A percentile compares a stretch with the other conserved stretches of the same genome.
Evolutionary conservation across 768 basidiomycete genomes (phyloP).

Genomic region (Mycena filopes): DNA sequence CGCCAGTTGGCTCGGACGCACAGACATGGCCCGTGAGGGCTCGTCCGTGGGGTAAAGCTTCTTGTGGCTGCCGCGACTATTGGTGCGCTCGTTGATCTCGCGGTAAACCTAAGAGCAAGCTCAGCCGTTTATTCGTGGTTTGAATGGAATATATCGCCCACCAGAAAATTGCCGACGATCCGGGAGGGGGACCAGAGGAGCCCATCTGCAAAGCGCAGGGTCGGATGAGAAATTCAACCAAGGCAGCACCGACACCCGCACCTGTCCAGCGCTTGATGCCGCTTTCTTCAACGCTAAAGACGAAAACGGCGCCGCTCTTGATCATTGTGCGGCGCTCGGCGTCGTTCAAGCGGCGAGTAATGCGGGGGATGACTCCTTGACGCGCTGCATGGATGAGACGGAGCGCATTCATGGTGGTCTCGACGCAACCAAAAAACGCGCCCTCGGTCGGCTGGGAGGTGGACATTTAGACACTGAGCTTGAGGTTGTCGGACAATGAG

Average conservation of each 20-base stretch:
- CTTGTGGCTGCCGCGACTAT: conserved; percentile 62
- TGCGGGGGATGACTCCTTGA: conserved; percentile 81
- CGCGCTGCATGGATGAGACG: conserved; percentile 86
- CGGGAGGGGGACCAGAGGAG: conserved; percentile 86
- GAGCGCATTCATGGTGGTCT: conserved; percentile 84
- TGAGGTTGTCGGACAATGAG: conserved; percentile 67
- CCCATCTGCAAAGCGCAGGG: conserved; percentile 53
- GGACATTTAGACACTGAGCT: conserved; percentile 56
- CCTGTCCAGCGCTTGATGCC: conserved; percentile 92
- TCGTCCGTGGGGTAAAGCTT: conserved; percentile 64
- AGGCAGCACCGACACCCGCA: conserved; percentile 35
- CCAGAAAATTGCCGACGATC: conserved; percentile 87
- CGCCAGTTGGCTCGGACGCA: conserved; percentile 54
- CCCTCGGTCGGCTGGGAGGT: conserved; percentile 58
- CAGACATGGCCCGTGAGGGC: conserved; percentile 47
- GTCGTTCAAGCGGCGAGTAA: conserved; percentile 87
- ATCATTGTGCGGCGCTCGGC: conserved; percentile 77
- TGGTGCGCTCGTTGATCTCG: conserved; percentile 77
- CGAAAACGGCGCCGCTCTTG: conserved; percentile 78
- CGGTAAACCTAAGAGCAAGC: conserved; percentile 75
- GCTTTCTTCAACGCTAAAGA: conserved; percentile 90
- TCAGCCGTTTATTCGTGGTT: conserved; percentile 4
- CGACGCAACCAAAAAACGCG: conserved; percentile 82
- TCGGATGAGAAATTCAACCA: conserved; percentile 23
- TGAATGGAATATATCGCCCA: conserved; percentile 44